Evolutionary conservation across 345 rosid genomes (phyloP), one percentile per base, ranked within the genome.

Genomic region (Stellera chamaejasme): DNA sequence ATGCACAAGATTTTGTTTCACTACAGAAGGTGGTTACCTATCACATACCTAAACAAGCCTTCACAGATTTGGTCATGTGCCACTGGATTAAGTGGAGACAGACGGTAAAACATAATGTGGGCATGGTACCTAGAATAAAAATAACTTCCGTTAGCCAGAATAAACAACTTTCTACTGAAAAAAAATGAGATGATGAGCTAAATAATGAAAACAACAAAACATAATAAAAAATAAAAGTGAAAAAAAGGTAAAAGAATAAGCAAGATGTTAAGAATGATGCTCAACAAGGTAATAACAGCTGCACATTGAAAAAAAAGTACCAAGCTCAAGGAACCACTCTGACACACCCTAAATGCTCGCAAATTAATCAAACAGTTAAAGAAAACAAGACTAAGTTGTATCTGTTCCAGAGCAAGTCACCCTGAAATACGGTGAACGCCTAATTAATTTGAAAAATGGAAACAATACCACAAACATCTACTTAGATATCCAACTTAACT

Each of bases 31-130:
- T 54, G 4, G 27, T 25, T 15, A 27, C 5, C 10, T 25, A 46
- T 27, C 11, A 66, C 57, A 72, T 68, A 94, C 99, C 96, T 82
- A 61, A 94, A 77, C 72, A 94, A 75, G 52, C 85, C 84, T 62
- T 67, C 67, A 69, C 96, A 90, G 54, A 94, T 87, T 72, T 79
- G 88, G 71, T 61, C 63, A 72, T 94, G 96, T 13, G 90, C 97
- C 77, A 87, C 99, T 2, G 96, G 93, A 79, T 90, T 87, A 66
- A 94, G 85, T 9, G 79, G 75, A 50, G 95, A 77, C 59, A 94
- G 85, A 13, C 95, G 95, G 65, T 82, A 82, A 59, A 90, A 87
- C 59, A 90, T 60, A 54, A 83, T 63, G 64, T 77, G 76, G 60
- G 99, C 97, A 72, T 94, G 97, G 71, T 66, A 72, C 99, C 99